A percentile compares a stretch with the other conserved stretches of the same genome.
Conservation (phyloP, 306 rosid species). For the Echinosophora koreensis region DNA sequence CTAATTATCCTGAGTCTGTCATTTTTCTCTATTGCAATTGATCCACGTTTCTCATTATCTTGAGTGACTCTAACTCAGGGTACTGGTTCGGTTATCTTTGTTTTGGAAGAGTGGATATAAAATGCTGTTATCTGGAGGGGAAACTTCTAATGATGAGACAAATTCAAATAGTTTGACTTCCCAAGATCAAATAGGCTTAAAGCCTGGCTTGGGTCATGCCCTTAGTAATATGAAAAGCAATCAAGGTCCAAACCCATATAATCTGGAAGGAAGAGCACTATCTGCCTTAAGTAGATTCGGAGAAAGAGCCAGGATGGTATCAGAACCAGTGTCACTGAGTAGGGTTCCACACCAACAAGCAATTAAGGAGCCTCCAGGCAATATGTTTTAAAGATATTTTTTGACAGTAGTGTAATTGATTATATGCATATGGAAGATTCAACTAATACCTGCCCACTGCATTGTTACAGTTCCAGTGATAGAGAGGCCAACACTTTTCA, state of each 20-base stretch:
- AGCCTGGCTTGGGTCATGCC: conserved; percentile 52
- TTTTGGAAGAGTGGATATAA: conserved; percentile 86
- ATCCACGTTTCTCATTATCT: conserved; percentile 45
- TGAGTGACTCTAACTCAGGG: conserved; percentile 64
- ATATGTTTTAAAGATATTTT: conserved; percentile 29
- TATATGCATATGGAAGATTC: conserved; percentile 27
- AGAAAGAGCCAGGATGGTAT: conserved; percentile 69
- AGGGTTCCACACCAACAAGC: conserved; percentile 72
- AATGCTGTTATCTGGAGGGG: conserved; percentile 90
- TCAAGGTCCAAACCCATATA: conserved; percentile 59
- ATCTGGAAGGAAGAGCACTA: conserved; percentile 85
- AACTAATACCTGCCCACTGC: conserved; percentile 47
- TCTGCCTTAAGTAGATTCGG: conserved; percentile 88
- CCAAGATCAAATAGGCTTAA: conserved; percentile 44
- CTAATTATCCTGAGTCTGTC: conserved; percentile 37
- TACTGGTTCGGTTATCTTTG: conserved; percentile 80
- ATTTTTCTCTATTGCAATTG: neutral
- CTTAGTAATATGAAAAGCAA: conserved; percentile 54
- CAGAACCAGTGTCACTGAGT: conserved; percentile 65
- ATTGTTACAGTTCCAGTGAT: conserved; percentile 59
- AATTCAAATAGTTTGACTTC: conserved; percentile 52
- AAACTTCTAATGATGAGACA: conserved; percentile 64
- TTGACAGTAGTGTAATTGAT: conserved; percentile 11
- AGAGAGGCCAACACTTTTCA: conserved; percentile 64
- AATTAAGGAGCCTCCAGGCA: conserved; percentile 68